phyloP scores from a whole-genome alignment of 345 rosid genomes.

The Arabidopsis suecica region DNA sequence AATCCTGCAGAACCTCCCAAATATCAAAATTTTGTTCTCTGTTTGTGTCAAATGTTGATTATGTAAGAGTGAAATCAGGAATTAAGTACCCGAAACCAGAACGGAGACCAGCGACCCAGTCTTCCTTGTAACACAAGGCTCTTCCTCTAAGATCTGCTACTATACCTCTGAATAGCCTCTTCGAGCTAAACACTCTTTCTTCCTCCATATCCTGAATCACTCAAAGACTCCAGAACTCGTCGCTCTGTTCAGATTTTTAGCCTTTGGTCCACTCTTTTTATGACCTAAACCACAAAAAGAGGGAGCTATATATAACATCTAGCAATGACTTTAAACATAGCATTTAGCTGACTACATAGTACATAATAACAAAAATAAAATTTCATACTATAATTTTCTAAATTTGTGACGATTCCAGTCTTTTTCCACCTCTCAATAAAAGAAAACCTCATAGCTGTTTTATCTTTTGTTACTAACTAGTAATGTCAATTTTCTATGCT shows the following conservation, averaged over 20 bases:
- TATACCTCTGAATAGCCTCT: slow-evolving; percentile 59
- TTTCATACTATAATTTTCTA: neutral
- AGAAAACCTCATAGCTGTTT: neutral
- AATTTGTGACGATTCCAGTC: slow-evolving; percentile 19
- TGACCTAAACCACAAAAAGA: slow-evolving; percentile 11
- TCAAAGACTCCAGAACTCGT: slow-evolving; percentile 4
- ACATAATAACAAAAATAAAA: neutral
- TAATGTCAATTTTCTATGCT: slow-evolving; percentile 29
- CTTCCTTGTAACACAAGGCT: slow-evolving; percentile 67
- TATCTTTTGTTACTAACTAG: slow-evolving; percentile 5
- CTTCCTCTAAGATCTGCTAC: slow-evolving; percentile 61
- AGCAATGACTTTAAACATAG: slow-evolving; percentile 16
- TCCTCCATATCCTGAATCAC: slow-evolving; percentile 30
- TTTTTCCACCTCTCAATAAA: slow-evolving; percentile 16
- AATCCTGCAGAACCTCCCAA: slow-evolving; percentile 52
- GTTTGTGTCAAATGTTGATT: neutral
- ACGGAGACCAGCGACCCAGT: slow-evolving; percentile 62
- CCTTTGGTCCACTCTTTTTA: slow-evolving; percentile 6
- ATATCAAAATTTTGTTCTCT: neutral
- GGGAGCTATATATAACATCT: slow-evolving; percentile 19
- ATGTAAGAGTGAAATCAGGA: neutral
- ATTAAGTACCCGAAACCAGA: slow-evolving; percentile 59
- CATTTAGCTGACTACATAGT: neutral
- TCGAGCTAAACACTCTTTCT: slow-evolving; percentile 53
- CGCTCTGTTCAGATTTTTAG: neutral